Base-by-base conservation (phyloP, 495 filamentous ascomycete species). In the Pseudoneurospora amorphoporcata region DNA sequence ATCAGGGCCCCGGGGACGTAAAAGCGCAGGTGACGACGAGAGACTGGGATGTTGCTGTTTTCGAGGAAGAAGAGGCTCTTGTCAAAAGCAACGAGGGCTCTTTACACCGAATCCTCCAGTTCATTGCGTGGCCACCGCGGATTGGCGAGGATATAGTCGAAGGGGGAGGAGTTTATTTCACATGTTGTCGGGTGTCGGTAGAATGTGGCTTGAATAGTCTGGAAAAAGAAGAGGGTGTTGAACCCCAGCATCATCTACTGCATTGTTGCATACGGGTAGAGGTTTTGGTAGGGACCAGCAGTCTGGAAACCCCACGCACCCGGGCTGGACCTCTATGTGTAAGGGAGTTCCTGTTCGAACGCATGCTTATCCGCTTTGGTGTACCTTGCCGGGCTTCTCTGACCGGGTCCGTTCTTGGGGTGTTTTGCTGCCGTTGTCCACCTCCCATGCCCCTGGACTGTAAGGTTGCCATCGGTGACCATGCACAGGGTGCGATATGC, bases 91-190 rank as follows among this genome's bases (percentile, higher is more conserved):
- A 61, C 35, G 19, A 35, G n/a, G 10, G 14, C 53, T n/a, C 29
- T 61, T 73, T 47, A 71, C 38, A 69, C 69, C 70, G 75, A 73
- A 68, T n/a, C 12, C 23, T 61, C 23, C 53, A 16, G 53, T 35
- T 10, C 58, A 61, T 70, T 73, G 75, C 69, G 75, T 76, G 71
- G 65, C 71, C 69, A 17, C 17, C 42, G 47, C 68, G 72, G 69
- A 73, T 76, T 76, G 75, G 75, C 38, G 53, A 72, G 19, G 61
- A 32, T 29, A 17, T 72, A 32, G 17, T 65, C 47, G 10, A 68
- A 12, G n/a, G 43, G 8, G n/a, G 43, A n/a, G 3, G 41, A 17
- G n/a, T 17, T 53, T 53, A 10, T 6, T 53, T 14, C 37, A 68
- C n/a, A 53, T 68, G 69, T 39, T 68, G 69, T 65, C 37, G 42